Percentiles rank a stretch among this genome's conserved stretches.
Conservation (phyloP, 2,329 filamentous ascomycete species). For the Mycocentrospora acerina region DNA sequence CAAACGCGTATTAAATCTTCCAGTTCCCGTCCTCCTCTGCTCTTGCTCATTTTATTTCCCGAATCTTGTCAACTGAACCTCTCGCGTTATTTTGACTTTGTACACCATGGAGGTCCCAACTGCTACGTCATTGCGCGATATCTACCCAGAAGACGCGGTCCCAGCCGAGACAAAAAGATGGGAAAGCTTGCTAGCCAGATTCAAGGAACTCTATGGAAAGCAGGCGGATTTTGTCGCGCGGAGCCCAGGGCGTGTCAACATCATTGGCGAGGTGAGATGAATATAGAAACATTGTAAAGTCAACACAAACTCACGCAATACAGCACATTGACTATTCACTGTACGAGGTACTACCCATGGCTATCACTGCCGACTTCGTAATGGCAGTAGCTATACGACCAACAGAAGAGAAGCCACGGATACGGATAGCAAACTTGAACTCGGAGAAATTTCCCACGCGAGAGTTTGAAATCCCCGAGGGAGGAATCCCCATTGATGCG, state of each 20-base stretch:
- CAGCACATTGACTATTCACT: conserved; percentile 96
- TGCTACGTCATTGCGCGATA: conserved; percentile 72
- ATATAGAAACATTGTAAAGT: background rate
- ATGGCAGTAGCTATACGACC: conserved; percentile 71
- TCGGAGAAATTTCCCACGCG: conserved; percentile 71
- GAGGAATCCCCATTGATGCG: conserved; percentile 70
- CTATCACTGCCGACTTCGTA: conserved; percentile 86
- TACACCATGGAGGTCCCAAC: conserved; percentile 63
- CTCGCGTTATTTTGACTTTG: background rate
- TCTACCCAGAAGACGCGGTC: conserved; percentile 77
- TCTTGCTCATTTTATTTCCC: conserved; percentile 1
- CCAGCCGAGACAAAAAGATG: conserved; percentile 71
- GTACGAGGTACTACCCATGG: conserved; percentile 94
- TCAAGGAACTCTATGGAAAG: conserved; percentile 69
- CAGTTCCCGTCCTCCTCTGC: conserved; percentile 1
- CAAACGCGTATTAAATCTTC: conserved; percentile 8
- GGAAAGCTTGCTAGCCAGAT: conserved; percentile 70
- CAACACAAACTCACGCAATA: conserved; percentile 14
- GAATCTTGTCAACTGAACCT: conserved; percentile 1
- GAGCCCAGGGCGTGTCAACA: conserved; percentile 93
- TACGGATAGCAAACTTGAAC: conserved; percentile 80
- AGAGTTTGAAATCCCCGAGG: conserved; percentile 70
- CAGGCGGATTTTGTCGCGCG: conserved; percentile 79
- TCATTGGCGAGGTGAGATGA: conserved; percentile 74
- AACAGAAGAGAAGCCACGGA: conserved; percentile 56